These are phyloP conservation scores for Pythium guiyangense DNA, from an alignment of 352 stramenopile genomes.

Conservation along the genomic window DNA sequence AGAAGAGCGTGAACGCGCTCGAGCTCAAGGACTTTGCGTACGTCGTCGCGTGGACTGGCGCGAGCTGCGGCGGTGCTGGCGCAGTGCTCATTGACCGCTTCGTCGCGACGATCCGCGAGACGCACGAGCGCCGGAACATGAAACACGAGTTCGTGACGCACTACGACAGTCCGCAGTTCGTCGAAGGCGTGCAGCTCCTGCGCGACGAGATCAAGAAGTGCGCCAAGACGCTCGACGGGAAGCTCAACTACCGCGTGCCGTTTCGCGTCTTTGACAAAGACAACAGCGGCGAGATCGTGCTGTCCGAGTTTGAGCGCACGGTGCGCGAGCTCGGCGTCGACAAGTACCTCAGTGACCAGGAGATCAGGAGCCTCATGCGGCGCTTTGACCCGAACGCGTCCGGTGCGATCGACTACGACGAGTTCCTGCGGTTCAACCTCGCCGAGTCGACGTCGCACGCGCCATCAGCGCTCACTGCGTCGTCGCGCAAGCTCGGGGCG, in stretches of 20 bases:
- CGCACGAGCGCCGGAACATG: conserved; percentile 73
- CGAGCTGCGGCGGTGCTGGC: conserved; percentile 67
- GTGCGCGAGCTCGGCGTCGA: conserved; percentile 71
- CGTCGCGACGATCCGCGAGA: conserved; percentile 57
- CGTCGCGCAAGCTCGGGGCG: conserved; percentile 15
- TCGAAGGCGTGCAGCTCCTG: conserved; percentile 67
- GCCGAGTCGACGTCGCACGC: conserved; percentile 44
- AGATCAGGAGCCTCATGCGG: conserved; percentile 78
- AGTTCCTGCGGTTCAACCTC: conserved; percentile 78
- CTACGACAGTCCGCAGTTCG: conserved; percentile 72
- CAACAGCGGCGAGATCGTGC: conserved; percentile 52
- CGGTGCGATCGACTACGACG: conserved; percentile 65
- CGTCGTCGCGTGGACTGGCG: conserved; percentile 63
- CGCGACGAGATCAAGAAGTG: conserved; percentile 70
- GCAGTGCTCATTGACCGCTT: conserved; percentile 74
- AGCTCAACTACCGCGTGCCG: conserved; percentile 65
- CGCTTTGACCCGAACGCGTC: conserved; percentile 66
- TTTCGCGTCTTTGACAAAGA: conserved; percentile 77
- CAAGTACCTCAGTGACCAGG: conserved; percentile 64
- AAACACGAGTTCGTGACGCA: conserved; percentile 81
- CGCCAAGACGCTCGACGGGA: conserved; percentile 75
- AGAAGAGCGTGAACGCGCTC: conserved; percentile 43
- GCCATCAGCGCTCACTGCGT: conserved; percentile 1
- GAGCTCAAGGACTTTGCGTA: conserved; percentile 77
- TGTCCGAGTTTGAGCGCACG: conserved; percentile 68